Conservation (phyloP, 106 monocot species). For the Triglochin maritima region DNA sequence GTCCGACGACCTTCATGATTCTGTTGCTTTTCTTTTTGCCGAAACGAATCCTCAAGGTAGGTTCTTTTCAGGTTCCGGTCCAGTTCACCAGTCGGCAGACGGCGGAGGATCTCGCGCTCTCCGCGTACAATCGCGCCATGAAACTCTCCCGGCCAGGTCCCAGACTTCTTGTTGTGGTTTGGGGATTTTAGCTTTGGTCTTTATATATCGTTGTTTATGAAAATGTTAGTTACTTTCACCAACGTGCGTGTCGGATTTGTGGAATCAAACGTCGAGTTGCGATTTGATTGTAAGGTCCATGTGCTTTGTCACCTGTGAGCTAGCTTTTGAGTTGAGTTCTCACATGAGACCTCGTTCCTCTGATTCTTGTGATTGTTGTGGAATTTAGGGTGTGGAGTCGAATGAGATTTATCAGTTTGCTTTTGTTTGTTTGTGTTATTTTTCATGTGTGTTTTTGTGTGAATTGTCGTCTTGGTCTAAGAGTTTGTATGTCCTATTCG, state of each 20-base stretch:
- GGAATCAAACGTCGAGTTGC: not conserved
- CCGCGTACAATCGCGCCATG: constrained; percentile 82
- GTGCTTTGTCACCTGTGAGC: not conserved
- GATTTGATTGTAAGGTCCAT: not conserved
- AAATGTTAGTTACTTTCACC: not conserved
- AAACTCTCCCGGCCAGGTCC: constrained; percentile 86
- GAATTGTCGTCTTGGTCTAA: too few species aligned
- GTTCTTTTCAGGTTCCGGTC: constrained; percentile 44
- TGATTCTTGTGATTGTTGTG: too few species aligned
- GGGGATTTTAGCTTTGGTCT: too few species aligned
- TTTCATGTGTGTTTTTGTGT: too few species aligned
- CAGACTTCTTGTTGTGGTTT: not conserved
- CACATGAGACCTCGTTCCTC: too few species aligned
- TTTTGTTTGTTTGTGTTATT: too few species aligned
- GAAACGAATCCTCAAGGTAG: not conserved
- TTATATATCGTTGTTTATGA: too few species aligned
- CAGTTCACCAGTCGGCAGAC: constrained; percentile 65
- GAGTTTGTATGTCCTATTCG: too few species aligned
- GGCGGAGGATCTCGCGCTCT: constrained; percentile 67
- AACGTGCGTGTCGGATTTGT: not conserved
- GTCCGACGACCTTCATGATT: constrained; percentile 6
- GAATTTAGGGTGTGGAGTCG: too few species aligned
- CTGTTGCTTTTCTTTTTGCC: not conserved
- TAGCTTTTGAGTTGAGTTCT: too few species aligned
- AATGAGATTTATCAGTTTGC: too few species aligned